Conservation (phyloP, 495 filamentous ascomycete species). For the Sabuloglossum arenarium region DNA sequence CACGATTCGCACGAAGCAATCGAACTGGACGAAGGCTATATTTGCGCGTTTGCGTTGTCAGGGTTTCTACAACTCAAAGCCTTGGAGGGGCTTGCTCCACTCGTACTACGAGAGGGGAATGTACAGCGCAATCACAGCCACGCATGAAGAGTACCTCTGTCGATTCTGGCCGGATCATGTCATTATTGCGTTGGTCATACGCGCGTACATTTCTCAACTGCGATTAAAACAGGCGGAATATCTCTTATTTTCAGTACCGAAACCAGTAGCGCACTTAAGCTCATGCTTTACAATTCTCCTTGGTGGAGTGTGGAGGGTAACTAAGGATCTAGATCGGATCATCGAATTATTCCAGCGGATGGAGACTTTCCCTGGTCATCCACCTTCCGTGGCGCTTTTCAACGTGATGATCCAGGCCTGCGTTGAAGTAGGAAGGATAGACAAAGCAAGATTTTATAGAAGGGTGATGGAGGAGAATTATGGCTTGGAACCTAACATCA, state of each 20-base stretch:
- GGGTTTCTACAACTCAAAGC: neutral
- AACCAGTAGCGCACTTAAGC: neutral
- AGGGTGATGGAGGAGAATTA: neutral
- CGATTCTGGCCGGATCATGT: neutral
- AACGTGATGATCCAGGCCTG: slow-evolving; percentile 1
- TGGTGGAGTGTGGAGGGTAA: neutral
- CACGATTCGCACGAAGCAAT: neutral
- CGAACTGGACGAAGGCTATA: neutral
- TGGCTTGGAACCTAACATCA: neutral
- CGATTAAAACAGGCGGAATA: neutral
- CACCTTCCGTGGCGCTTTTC: slow-evolving; percentile 1
- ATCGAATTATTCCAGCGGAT: neutral
- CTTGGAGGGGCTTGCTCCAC: neutral
- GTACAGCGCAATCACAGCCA: neutral
- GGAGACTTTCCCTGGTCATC: neutral
- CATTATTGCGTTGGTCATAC: neutral
- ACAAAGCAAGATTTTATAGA: neutral
- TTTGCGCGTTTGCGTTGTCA: neutral
- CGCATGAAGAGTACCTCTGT: neutral
- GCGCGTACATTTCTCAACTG: neutral
- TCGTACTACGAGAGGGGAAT: neutral
- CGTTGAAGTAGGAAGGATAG: neutral
- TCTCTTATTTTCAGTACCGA: neutral
- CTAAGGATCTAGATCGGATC: slow-evolving; percentile 1
- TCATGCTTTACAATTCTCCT: neutral